phyloP scores from a whole-genome alignment of 1,284 basidiomycete species.

The Puccinia triticina region DNA sequence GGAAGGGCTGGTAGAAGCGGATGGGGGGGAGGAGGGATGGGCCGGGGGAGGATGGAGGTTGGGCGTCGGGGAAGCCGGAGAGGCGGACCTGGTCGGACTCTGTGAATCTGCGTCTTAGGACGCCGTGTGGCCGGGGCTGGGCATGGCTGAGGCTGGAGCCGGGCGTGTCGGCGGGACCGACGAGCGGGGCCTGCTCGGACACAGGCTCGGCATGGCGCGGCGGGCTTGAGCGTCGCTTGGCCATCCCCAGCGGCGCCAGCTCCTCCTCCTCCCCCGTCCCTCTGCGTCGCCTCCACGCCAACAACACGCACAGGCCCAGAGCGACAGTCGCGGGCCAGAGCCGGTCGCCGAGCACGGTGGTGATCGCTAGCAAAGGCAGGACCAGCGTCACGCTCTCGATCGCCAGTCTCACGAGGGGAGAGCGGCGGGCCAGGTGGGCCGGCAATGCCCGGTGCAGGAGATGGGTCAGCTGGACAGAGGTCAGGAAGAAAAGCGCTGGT shows the following conservation, averaged over 20 bases:
- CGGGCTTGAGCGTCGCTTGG: neutral
- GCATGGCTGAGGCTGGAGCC: no score
- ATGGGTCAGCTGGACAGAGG: neutral
- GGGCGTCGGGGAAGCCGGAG: neutral
- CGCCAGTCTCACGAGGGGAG: neutral
- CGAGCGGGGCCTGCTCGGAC: neutral
- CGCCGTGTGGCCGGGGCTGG: neutral
- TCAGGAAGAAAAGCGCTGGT: no score
- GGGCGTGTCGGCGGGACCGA: neutral
- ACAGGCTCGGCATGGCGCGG: neutral
- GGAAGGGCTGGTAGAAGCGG: conserved; percentile 62
- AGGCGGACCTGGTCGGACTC: neutral
- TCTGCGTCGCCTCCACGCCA: no score
- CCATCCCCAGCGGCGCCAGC: neutral
- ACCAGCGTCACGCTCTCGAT: neutral
- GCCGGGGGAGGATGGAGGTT: neutral
- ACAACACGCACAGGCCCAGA: neutral
- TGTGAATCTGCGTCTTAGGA: neutral
- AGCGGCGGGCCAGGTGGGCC: neutral
- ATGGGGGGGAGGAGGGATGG: no score
- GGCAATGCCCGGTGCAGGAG: neutral
- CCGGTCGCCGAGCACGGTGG: neutral
- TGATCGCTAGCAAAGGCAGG: conserved; percentile 1
- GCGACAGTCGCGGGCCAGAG: neutral
- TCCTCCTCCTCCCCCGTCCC: no score